These are phyloP conservation scores for Nemania sp. DNA, from an alignment of 2,329 filamentous ascomycete species.

Conservation along the genomic window DNA sequence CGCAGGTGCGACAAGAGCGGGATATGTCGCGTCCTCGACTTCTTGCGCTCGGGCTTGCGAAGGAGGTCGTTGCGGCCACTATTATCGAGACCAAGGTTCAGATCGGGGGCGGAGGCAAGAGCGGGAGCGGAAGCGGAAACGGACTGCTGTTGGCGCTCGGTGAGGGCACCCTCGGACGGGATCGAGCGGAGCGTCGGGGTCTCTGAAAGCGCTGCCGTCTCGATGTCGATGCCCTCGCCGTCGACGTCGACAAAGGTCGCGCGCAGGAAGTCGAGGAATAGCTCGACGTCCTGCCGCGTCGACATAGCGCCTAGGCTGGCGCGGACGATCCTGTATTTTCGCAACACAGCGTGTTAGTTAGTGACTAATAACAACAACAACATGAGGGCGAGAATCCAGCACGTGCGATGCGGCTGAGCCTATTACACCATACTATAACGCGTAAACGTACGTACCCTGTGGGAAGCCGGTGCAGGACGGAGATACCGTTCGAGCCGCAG, in stretches of 20 bases:
- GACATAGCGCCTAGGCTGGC: slow-evolving; percentile 66
- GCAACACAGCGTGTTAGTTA: not conserved
- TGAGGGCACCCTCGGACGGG: slow-evolving; percentile 19
- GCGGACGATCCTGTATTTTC: slow-evolving; percentile 57
- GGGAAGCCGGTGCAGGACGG: slow-evolving; percentile 56
- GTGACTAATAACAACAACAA: too few relatives aligned
- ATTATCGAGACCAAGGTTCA: slow-evolving; percentile 3
- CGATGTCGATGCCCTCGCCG: slow-evolving; percentile 25
- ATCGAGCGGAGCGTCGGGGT: slow-evolving; percentile 25
- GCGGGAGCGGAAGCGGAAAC: too few relatives aligned
- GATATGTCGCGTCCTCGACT: slow-evolving; percentile 14
- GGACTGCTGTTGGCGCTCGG: too few relatives aligned
- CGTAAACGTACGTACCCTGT: slow-evolving; percentile 49
- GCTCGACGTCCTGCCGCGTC: slow-evolving; percentile 56
- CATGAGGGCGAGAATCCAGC: too few relatives aligned
- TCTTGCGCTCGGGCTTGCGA: slow-evolving; percentile 9
- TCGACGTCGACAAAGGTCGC: slow-evolving; percentile 41
- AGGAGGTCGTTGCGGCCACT: too few relatives aligned
- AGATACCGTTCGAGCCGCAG: slow-evolving; percentile 57
- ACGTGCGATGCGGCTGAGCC: slow-evolving; percentile 62
- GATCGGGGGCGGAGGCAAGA: not conserved
- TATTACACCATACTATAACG: too few relatives aligned
- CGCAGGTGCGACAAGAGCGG: slow-evolving; percentile 20
- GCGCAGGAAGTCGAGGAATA: slow-evolving; percentile 51
- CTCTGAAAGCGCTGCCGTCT: slow-evolving; percentile 23